Percentiles rank a stretch among this genome's conserved stretches.
These are phyloP conservation scores for Monilinia polystroma DNA, from an alignment of 2,329 filamentous ascomycete genomes.

Conservation along the genomic window DNA sequence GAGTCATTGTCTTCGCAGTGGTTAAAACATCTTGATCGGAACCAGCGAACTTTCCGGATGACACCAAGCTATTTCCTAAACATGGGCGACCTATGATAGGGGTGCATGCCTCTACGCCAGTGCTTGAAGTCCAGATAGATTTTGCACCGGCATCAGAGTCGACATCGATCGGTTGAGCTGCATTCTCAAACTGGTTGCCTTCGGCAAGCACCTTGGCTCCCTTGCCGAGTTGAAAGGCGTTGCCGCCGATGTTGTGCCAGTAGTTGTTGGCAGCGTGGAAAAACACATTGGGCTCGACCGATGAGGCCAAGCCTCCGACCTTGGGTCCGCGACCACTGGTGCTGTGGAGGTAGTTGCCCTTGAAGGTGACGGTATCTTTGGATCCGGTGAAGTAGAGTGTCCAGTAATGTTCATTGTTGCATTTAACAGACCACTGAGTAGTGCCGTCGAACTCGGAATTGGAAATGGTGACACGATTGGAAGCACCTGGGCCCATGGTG, in stretches of 20 bases:
- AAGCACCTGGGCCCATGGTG: slow-evolving; percentile 39
- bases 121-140: background rate
- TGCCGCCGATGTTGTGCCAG: background rate
- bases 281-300: background rate
- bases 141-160: background rate
- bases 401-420: slow-evolving; percentile 11
- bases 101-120: background rate
- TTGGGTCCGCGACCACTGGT: slow-evolving; percentile 47
- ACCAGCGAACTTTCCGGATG: background rate
- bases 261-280: slow-evolving; percentile 14
- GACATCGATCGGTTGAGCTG: background rate
- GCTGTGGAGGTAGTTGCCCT: slow-evolving; percentile 48
- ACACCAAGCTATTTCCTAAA: background rate
- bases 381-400: slow-evolving; percentile 40
- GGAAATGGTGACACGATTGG: slow-evolving; percentile 45
- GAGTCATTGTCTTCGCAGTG: background rate
- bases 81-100: slow-evolving; percentile 1
- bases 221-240: background rate
- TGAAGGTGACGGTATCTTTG: slow-evolving; percentile 45
- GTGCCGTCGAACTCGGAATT: slow-evolving; percentile 39
- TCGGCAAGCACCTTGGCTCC: slow-evolving; percentile 4
- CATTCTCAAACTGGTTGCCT: background rate
- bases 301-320: slow-evolving; percentile 38
- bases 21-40: background rate
- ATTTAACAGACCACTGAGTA: slow-evolving; percentile 7